Percentiles rank a stretch among this genome's conserved stretches.
phyloP scores from a whole-genome alignment of 441 rosid genomes.

The Rhodomyrtus psidioides region DNA sequence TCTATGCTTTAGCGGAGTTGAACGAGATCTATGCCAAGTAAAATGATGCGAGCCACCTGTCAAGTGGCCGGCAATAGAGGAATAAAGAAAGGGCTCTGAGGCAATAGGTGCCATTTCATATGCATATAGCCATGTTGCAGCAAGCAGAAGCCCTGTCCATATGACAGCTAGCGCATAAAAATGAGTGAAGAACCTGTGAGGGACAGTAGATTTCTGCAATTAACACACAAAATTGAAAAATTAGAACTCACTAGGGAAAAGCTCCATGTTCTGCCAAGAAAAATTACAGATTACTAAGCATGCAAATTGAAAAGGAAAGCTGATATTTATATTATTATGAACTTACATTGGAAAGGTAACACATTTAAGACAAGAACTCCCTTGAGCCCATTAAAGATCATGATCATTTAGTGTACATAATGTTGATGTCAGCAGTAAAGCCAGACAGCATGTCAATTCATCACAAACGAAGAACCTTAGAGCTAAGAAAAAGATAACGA shows the following conservation, averaged over 20 bases:
- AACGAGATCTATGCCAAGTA: conserved; percentile 28
- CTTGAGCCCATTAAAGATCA: not conserved
- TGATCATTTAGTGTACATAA: not conserved
- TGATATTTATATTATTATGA: not conserved
- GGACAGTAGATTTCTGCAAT: conserved; percentile 56
- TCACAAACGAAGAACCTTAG: not conserved
- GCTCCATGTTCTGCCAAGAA: not conserved
- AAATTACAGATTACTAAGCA: not conserved
- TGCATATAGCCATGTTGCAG: conserved; percentile 46
- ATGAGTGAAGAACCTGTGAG: conserved; percentile 67
- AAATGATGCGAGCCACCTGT: conserved; percentile 40
- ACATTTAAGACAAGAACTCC: not conserved
- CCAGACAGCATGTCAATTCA: not conserved
- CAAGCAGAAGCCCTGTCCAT: conserved; percentile 66
- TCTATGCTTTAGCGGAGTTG: conserved; percentile 24
- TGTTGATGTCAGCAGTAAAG: not conserved
- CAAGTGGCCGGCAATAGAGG: conserved; percentile 31
- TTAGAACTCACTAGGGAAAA: not conserved
- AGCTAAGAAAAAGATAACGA: not conserved
- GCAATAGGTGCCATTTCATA: conserved; percentile 26
- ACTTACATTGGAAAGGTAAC: not conserved
- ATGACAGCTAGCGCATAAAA: conserved; percentile 52
- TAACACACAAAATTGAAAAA: not conserved
- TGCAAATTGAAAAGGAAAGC: not conserved
- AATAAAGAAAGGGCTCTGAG: conserved; percentile 24